Conservation (phyloP, 2,329 filamentous ascomycete species). For the Xylaria sp. region DNA sequence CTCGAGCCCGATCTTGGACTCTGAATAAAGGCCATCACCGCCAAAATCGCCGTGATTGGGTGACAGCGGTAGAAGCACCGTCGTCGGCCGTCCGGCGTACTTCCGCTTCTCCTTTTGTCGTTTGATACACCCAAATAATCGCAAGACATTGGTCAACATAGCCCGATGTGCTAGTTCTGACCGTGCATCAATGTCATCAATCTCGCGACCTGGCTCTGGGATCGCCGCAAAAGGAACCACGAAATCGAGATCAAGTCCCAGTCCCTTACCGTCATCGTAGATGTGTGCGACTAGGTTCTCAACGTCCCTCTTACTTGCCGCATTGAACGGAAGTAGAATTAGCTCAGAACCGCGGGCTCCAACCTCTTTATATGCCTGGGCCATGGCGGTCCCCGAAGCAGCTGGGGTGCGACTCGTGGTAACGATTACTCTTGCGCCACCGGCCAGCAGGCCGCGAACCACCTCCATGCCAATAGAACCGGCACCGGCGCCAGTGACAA, state of each 20-base stretch:
- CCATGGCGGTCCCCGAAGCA: constrained; percentile 97
- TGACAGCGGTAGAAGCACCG: constrained; percentile 93
- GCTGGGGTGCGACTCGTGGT: constrained; percentile 96
- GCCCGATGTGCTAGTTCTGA: constrained; percentile 98
- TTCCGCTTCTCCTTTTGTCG: constrained; percentile 85
- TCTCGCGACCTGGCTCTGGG: constrained; percentile 95
- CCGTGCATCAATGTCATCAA: constrained; percentile 94
- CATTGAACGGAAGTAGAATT: constrained; percentile 98
- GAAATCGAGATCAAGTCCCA: constrained; percentile 97
- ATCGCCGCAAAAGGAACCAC: constrained; percentile 97
- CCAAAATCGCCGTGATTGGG: constrained; percentile 99
- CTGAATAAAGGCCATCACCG: constrained; percentile 96
- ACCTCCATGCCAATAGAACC: constrained; percentile 98
- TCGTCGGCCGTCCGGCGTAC: constrained; percentile 93
- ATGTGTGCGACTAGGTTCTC: constrained; percentile 95
- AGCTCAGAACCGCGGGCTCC: constrained; percentile 94
- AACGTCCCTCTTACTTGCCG: constrained; percentile 97
- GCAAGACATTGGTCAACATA: constrained; percentile 96
- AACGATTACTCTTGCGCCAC: constrained; percentile 94
- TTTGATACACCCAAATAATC: constrained; percentile 91
- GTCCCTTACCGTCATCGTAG: constrained; percentile 92
- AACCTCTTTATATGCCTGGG: constrained; percentile 86
- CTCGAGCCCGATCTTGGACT: constrained; percentile 96
- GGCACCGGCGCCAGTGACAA: constrained; percentile 98
- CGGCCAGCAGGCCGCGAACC: constrained; percentile 94